Evolutionary conservation across 2,329 filamentous ascomycete genomes (phyloP).

Genomic region (Colletotrichum lentis): DNA sequence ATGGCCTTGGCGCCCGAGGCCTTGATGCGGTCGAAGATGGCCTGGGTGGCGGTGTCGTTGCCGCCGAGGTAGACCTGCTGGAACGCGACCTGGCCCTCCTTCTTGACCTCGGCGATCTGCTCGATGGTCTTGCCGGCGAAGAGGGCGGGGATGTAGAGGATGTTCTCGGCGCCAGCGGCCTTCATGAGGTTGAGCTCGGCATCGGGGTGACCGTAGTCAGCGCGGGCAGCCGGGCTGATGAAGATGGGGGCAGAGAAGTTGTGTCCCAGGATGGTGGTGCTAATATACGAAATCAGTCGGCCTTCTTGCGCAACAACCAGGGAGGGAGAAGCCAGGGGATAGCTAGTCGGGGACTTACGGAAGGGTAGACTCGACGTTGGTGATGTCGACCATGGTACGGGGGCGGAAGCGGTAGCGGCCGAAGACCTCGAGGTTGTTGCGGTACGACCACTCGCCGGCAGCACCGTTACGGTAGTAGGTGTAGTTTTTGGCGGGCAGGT

Average conservation of each 20-base stretch:
- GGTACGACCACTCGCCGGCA: slow-evolving; percentile 63
- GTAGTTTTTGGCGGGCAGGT: slow-evolving; percentile 57
- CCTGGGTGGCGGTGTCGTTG: slow-evolving; percentile 48
- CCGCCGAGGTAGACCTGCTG: slow-evolving; percentile 47
- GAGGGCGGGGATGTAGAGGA: slow-evolving; percentile 59
- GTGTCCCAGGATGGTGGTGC: slow-evolving; percentile 61
- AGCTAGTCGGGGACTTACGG: slow-evolving; percentile 40
- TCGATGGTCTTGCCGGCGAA: slow-evolving; percentile 48
- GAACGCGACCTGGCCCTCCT: slow-evolving; percentile 50
- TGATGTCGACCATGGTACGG: slow-evolving; percentile 60
- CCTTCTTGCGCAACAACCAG: neutral
- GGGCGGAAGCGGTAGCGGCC: slow-evolving; percentile 58
- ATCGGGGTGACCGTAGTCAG: slow-evolving; percentile 53
- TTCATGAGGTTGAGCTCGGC: slow-evolving; percentile 60
- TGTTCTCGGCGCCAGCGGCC: slow-evolving; percentile 56
- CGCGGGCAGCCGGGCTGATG: slow-evolving; percentile 60
- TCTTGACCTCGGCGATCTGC: slow-evolving; percentile 50
- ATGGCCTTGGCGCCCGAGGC: slow-evolving; percentile 49
- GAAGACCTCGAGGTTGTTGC: slow-evolving; percentile 65
- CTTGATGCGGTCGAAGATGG: slow-evolving; percentile 46
- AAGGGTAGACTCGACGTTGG: slow-evolving; percentile 51
- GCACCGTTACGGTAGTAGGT: slow-evolving; percentile 67
- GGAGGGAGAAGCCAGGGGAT: no score
- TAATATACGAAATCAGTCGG: slow-evolving; percentile 34
- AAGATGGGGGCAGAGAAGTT: slow-evolving; percentile 65